Evolutionary conservation across 306 rosid genomes (phyloP).

Genomic region (Luffa acutangula): DNA sequence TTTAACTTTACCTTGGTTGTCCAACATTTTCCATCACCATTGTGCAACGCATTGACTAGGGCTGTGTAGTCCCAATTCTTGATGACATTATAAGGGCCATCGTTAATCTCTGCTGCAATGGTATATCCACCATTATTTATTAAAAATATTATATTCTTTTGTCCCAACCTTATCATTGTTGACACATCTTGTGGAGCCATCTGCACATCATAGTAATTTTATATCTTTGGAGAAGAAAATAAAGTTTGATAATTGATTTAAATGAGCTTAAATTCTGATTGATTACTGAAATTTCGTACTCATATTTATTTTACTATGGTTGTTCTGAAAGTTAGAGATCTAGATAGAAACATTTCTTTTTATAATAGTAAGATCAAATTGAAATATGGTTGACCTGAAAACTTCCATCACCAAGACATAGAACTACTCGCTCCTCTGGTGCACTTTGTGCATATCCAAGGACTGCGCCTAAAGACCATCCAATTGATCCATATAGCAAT

Average conservation of each 20-base stretch:
- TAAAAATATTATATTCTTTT: conserved; percentile 63
- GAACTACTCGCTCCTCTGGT: conserved; percentile 68
- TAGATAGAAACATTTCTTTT: too few species aligned
- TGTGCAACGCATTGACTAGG: conserved; percentile 64
- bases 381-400: conserved; percentile 44
- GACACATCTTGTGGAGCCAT: background rate
- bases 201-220: background rate
- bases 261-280: too few species aligned
- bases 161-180: background rate
- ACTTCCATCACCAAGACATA: conserved; percentile 90
- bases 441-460: conserved; percentile 90
- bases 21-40: background rate
- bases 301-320: too few species aligned
- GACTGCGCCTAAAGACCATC: conserved; percentile 94
- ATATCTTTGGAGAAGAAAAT: too few species aligned
- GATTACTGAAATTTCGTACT: too few species aligned
- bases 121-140: conserved; percentile 18
- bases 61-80: conserved; percentile 90
- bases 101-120: conserved; percentile 72
- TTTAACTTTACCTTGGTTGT: background rate
- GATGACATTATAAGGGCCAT: conserved; percentile 84
- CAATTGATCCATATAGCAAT: conserved; percentile 88
- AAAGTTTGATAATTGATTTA: too few species aligned
- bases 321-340: too few species aligned
- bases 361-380: too few species aligned